Base-by-base conservation (phyloP, 129 eudicot species). In the Solidago caesia region DNA sequence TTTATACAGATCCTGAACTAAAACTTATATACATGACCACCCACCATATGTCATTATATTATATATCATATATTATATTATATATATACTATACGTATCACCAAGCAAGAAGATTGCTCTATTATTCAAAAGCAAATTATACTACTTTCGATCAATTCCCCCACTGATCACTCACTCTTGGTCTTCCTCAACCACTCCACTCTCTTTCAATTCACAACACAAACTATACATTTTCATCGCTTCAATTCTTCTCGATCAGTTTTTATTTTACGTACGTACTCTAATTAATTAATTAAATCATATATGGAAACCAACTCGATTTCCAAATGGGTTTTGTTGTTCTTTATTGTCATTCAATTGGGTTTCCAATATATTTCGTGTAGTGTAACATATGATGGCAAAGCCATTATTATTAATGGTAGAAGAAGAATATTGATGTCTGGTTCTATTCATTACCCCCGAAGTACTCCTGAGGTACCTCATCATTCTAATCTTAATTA, bases 391-490 rank as follows among this genome's bases (percentile, higher is more conserved):
- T 94, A 94, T 74, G 99, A 94, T 68, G 84, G 86, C 27, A 90
- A 84, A 77, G 91, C 97, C 58, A 80, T 94, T 67, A 69, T 88
- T 9, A 91, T 94, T 64, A 81, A 94, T 87, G 99, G 99, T 14
- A 86, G 88, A 74, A 85, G 97, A 79, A 87, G 96, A 68, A 83
- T 94, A 39, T 87, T 94, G 51, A 77, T 90, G 8, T 94, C 99
- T 79, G 99, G 99, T 57, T 87, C 99, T 10, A 90, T 93, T 68
- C 98, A 93, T 90, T 93, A 93, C 67, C 91, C 97, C 55, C 82
- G 98, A 86, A 93, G 99, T 80, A 94, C 99, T 48, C 99, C 99
- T 77, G 97, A 90, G 83, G 99, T 91, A 77, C 21, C 21, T 21
- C 21, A 21, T 43, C 4, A 14, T 25, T 72, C 4, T 21, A 59